Conservation (phyloP, 1,284 basidiomycete species). For the Leucoagaricus sp. region DNA sequence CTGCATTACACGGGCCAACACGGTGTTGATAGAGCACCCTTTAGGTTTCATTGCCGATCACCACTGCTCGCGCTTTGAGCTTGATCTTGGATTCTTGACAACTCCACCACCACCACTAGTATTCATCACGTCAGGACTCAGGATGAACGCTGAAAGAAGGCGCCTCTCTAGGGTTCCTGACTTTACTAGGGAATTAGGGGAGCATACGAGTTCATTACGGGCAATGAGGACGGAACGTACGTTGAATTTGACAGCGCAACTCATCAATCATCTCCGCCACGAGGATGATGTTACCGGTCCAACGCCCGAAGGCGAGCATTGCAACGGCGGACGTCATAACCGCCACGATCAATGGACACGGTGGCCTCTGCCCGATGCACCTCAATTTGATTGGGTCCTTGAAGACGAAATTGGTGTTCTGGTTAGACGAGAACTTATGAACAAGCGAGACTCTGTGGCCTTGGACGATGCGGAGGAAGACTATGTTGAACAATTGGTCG, state of each 20-base stretch:
- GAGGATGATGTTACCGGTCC: too few relatives aligned
- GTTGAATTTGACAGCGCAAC: neutral
- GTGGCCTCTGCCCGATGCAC: slow-evolving; percentile 5
- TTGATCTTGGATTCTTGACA: neutral
- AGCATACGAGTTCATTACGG: neutral
- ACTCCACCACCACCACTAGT: neutral
- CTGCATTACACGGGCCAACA: too few relatives aligned
- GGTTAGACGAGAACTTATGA: neutral
- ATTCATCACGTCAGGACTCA: neutral
- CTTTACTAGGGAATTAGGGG: neutral
- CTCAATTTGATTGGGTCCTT: neutral
- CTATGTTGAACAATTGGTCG: neutral
- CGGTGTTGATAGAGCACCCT: too few relatives aligned
- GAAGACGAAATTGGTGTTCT: slow-evolving; percentile 5
- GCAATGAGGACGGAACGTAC: neutral
- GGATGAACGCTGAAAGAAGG: too few relatives aligned
- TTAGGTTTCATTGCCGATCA: too few relatives aligned
- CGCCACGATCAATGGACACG: slow-evolving; percentile 7
- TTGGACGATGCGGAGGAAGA: neutral
- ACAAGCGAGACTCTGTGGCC: neutral
- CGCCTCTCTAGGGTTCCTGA: neutral
- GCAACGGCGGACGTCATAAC: neutral
- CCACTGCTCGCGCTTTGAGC: too few relatives aligned
- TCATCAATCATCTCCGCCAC: slow-evolving; percentile 1
- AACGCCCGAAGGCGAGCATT: neutral